Percentiles rank a stretch among this genome's conserved stretches.
Evolutionary conservation across 1,284 basidiomycete species (phyloP).

Genomic region (Mycena citricolor): DNA sequence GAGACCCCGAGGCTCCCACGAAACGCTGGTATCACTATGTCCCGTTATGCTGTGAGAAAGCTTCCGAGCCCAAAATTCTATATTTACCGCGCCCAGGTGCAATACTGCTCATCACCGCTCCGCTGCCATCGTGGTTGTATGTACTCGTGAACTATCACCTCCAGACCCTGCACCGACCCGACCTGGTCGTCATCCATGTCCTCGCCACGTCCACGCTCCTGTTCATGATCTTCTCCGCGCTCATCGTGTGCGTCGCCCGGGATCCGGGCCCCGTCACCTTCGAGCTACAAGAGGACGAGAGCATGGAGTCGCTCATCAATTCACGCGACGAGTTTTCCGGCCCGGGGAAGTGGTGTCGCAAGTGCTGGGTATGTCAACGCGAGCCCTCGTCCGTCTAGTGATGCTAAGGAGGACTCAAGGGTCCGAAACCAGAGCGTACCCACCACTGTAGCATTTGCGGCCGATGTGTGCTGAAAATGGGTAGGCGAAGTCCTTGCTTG

Average conservation of each 20-base stretch:
- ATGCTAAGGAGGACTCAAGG: conserved; percentile 34
- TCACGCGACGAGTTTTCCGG: conserved; percentile 57
- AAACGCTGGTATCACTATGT: conserved; percentile 60
- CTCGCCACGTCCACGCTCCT: conserved; percentile 58
- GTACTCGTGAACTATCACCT: conserved; percentile 68
- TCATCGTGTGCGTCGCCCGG: conserved; percentile 67
- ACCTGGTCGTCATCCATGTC: conserved; percentile 53
- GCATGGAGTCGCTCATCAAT: conserved; percentile 52
- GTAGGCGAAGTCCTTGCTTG: conserved; percentile 41
- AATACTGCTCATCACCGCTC: conserved; percentile 59
- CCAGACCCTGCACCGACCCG: conserved; percentile 46
- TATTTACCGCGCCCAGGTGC: conserved; percentile 47
- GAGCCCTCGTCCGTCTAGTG: not conserved
- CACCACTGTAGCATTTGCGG: conserved; percentile 82
- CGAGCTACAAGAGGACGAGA: conserved; percentile 30
- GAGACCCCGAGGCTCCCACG: conserved; percentile 30
- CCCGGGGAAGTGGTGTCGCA: conserved; percentile 71
- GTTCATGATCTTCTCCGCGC: conserved; percentile 66
- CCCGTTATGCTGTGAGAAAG: conserved; percentile 52
- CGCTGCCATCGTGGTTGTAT: conserved; percentile 70
- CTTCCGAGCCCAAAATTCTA: not conserved
- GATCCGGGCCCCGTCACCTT: conserved; percentile 68
- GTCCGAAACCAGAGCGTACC: conserved; percentile 77
- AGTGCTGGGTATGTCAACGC: conserved; percentile 51
- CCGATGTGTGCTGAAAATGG: conserved; percentile 84